Evolutionary conservation across 768 basidiomycete species (phyloP).

Genomic region (Mrakia hoshinonis): DNA sequence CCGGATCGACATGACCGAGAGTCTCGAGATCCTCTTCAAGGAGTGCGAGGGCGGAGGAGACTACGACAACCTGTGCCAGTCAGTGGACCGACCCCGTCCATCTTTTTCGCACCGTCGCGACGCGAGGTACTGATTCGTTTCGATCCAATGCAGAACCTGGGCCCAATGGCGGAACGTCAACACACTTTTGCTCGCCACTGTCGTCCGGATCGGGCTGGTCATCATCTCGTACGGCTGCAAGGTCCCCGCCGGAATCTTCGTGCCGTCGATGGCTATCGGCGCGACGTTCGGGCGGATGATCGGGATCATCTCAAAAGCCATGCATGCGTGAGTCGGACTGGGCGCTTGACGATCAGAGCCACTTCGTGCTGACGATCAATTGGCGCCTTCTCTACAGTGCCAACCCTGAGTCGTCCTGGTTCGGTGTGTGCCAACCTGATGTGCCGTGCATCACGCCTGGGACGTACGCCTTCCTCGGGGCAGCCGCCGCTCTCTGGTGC

Average conservation of each 20-base stretch:
- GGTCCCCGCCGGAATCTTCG: constrained; percentile 95
- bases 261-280: constrained; percentile 97
- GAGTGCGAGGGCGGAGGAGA: constrained; percentile 92
- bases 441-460: constrained; percentile 96
- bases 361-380: no score
- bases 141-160: constrained; percentile 53
- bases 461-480: constrained; percentile 94
- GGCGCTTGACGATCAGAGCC: background rate
- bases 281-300: constrained; percentile 96
- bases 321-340: constrained; percentile 56
- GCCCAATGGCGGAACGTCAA: constrained; percentile 93
- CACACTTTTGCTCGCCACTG: constrained; percentile 80
- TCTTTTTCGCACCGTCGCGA: no score
- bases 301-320: constrained; percentile 88
- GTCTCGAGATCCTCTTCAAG: constrained; percentile 84
- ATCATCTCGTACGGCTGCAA: constrained; percentile 91
- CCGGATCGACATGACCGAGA: constrained; percentile 95
- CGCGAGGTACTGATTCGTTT: background rate
- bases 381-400: constrained; percentile 47
- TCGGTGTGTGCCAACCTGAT: constrained; percentile 81
- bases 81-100: constrained; percentile 40
- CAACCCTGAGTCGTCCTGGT: constrained; percentile 74
- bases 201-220: constrained; percentile 76
- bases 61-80: constrained; percentile 92
- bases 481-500: constrained; percentile 87